phyloP scores from a whole-genome alignment of 441 rosid genomes.

The Raphanus hybrid region DNA sequence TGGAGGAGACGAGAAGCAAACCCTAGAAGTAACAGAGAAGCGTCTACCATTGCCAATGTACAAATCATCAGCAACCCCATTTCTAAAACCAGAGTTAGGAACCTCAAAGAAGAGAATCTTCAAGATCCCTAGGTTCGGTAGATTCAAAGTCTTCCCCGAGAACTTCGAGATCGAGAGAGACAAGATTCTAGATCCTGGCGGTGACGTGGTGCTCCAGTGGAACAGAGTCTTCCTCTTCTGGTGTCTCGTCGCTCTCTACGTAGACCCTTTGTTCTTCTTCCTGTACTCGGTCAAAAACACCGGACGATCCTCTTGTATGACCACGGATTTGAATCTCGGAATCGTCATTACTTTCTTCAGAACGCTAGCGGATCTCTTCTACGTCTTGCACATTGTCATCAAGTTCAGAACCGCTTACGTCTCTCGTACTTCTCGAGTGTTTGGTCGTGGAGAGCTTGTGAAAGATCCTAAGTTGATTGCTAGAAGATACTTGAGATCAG shows the following conservation, averaged over 20 bases:
- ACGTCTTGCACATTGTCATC: constrained; percentile 60
- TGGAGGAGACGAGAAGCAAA: constrained; percentile 49
- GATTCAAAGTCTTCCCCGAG: constrained; percentile 64
- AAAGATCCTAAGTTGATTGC: constrained; percentile 73
- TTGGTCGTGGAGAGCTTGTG: constrained; percentile 90
- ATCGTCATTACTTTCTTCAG: constrained; percentile 75
- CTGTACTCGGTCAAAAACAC: constrained; percentile 57
- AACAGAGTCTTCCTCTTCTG: constrained; percentile 80
- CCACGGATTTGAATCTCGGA: constrained; percentile 70
- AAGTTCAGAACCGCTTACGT: constrained; percentile 84
- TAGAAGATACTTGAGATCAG: constrained; percentile 67
- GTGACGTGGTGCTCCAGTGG: constrained; percentile 73
- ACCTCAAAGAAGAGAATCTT: constrained; percentile 34
- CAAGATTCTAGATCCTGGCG: constrained; percentile 79
- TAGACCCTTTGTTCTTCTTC: constrained; percentile 85
- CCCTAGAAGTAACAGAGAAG: constrained; percentile 43
- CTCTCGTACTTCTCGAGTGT: constrained; percentile 74
- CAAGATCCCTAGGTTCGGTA: constrained; percentile 52
- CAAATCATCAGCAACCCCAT: constrained; percentile 52
- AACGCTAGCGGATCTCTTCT: constrained; percentile 75
- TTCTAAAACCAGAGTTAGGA: constrained; percentile 46
- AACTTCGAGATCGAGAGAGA: constrained; percentile 51
- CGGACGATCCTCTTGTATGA: constrained; percentile 62
- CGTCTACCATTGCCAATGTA: constrained; percentile 51
- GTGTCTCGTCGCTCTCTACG: constrained; percentile 75